phyloP scores from a whole-genome alignment of 2,329 filamentous ascomycete genomes.

The Ceratocystis lukuohia region DNA sequence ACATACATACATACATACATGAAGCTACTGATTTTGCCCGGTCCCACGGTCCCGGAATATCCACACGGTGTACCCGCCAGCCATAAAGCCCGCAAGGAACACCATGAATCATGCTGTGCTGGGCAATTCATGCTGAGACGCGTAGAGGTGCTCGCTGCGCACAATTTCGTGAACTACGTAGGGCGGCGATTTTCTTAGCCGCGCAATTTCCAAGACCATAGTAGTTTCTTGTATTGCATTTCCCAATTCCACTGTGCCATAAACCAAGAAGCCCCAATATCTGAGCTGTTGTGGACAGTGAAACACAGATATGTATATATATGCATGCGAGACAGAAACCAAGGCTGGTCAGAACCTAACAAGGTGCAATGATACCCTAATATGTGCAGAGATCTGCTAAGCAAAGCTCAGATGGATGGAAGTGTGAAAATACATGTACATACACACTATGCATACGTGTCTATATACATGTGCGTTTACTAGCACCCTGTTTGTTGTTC shows the following conservation, averaged over 20 bases:
- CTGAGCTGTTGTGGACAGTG: neutral
- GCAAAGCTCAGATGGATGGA: neutral
- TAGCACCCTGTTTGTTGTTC: neutral
- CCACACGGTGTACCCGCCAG: neutral
- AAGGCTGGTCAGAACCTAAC: slow-evolving; percentile 5
- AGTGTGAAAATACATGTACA: neutral
- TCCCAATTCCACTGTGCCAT: neutral
- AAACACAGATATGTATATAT: neutral
- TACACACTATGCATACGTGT: neutral
- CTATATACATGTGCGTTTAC: neutral
- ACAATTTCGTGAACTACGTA: neutral
- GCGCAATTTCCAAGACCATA: neutral
- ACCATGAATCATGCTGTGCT: neutral
- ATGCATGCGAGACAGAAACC: neutral
- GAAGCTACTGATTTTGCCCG: neutral
- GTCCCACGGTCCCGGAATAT: slow-evolving; percentile 4
- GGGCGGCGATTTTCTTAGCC: neutral
- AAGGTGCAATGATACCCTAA: neutral
- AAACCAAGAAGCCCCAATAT: neutral
- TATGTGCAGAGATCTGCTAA: neutral
- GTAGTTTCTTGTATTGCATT: neutral
- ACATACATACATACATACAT: neutral
- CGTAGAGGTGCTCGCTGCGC: neutral
- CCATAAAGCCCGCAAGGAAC: neutral
- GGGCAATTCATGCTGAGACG: neutral